Base-by-base conservation (phyloP, 805 yeast genomes). In the Hemisphaericaspora nanyangensis region DNA sequence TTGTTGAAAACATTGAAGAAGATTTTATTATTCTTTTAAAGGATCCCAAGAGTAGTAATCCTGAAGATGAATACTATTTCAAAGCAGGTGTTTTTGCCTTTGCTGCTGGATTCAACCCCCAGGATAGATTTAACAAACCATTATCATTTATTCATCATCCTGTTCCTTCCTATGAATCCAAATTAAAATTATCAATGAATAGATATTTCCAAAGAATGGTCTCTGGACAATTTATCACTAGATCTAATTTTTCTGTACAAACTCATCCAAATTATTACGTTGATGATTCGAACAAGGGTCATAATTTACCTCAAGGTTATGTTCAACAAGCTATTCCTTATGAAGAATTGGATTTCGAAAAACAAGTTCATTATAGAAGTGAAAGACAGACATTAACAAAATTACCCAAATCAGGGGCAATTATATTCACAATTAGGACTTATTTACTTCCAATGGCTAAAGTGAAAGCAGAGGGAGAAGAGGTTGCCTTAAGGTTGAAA, bases 401-500 rank as follows among this genome's bases (percentile, higher is more conserved):
- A 42, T 52, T 68, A 34, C 73, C 72, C 4, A 47, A 60, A 31
- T 39, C 66, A 5, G 60, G 58, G 2, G 74, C 73, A 1, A 52
- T 63, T 7, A 54, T 68, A 2, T 68, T 68, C 48, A 68, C 73
- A 4, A 65, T 68, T 33, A 45, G 70, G 34, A 68, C 74, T 0
- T 67, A 65, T 37, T 54, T 68, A 36, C 50, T 55, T 18, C 74
- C 73, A 6, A 46, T 68, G 48, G 44, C 56, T 27, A 47, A 61
- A 16, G 42, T 68, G 25, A 60, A 58, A 35, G 44, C 46, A 2
- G 64, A 67, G 30, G 61, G 61, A 1, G 41, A 37, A 18, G 72
- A 67, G 35, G 62, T 67, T 1, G 64, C 70, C 5, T 74, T 70
- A n/a, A 72, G 79, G 15, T 59, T 85, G 16, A 63, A 70, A 33